Evolutionary conservation across 495 filamentous ascomycete genomes (phyloP), one percentile per base, ranked within the genome.

Genomic region (Penicillium salamii): DNA sequence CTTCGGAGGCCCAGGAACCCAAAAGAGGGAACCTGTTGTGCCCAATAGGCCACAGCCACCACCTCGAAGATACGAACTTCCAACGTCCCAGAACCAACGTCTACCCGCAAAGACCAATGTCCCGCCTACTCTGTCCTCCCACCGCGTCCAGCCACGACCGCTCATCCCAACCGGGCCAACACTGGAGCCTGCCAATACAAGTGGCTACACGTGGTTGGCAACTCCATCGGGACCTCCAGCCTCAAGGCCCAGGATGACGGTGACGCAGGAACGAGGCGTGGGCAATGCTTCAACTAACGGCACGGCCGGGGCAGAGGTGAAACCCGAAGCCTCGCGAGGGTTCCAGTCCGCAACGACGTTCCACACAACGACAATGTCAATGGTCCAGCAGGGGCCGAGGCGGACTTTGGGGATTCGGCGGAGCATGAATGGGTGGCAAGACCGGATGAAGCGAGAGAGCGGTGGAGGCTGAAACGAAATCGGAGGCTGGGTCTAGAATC

Each of bases 371-470:
- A 79, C 70, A 11, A 71, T 78, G 67, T 68, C 69, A 24, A 76
- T 58, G 62, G 50, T 71, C 17, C 65, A 65, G 23, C 61, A 65
- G 33, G 54, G 45, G 19, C 36, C 63, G 47, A 63, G 73, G 40
- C 77, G 69, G 61, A 83, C 80, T n/a, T 52, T 84, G 44, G 82
- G 82, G 4, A 73, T 78, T 44, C 72, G 82, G 42, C 70, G 81
- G 42, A 82, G 75, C 46, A 70, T 85, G 69, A 76, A 79, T 52
- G 79, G 79, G 42, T 81, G 78, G 78, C 62, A 70, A 38, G 68
- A 72, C 19, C 62, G 70, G 54, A 76, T 76, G 73, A 73, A 72
- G 53, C 59, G 65, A 53, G 66, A 51, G 46, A 49, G 54, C 46
- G 52, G 53, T 46, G 59, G 58, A 32, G 46, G 47, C 37, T 60